These are phyloP conservation scores for Lineolata rhizophorae DNA, from an alignment of 495 filamentous ascomycete species.

Conservation along the genomic window DNA sequence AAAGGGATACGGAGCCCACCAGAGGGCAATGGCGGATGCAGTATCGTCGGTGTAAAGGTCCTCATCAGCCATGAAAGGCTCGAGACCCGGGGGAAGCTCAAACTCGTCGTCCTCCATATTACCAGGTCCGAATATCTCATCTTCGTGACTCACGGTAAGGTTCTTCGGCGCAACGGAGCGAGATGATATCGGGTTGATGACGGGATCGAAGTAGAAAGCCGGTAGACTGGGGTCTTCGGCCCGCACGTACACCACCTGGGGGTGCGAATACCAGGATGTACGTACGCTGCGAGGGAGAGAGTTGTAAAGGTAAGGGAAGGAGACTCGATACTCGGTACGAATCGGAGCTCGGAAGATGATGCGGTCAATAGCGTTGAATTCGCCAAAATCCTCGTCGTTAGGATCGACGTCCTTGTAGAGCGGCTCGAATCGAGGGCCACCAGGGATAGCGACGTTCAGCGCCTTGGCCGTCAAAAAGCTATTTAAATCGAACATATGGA, in stretches of 20 bases:
- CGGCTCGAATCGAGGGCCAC: conserved; percentile 92
- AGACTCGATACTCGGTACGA: conserved; percentile 86
- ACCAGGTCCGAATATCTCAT: conserved; percentile 75
- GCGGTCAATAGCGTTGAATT: conserved; percentile 98
- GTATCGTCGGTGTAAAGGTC: conserved; percentile 81
- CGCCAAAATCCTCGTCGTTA: conserved; percentile 97
- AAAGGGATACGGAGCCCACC: conserved; percentile 98
- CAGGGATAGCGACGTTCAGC: conserved; percentile 88
- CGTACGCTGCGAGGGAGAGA: conserved; percentile 87
- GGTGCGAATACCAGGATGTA: conserved; percentile 81
- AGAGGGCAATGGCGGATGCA: conserved; percentile 74
- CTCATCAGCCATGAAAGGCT: conserved; percentile 80
- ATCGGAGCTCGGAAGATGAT: conserved; percentile 97
- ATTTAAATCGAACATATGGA: conserved; percentile 91
- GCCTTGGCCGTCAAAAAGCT: conserved; percentile 95
- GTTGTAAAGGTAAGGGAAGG: conserved; percentile 90
- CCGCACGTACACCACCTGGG: conserved; percentile 75
- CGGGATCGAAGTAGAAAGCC: conserved; percentile 92
- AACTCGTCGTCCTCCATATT: conserved; percentile 70
- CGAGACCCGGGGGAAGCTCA: conserved; percentile 53
- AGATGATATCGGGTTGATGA: conserved; percentile 94
- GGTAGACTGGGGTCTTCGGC: conserved; percentile 78
- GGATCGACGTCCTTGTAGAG: conserved; percentile 98
- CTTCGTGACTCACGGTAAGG: conserved; percentile 76
- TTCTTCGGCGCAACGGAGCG: conserved; percentile 91